A percentile compares a stretch with the other conserved stretches of the same genome.
phyloP scores from a whole-genome alignment of 2,329 filamentous ascomycete species.

The Fusarium illudens region DNA sequence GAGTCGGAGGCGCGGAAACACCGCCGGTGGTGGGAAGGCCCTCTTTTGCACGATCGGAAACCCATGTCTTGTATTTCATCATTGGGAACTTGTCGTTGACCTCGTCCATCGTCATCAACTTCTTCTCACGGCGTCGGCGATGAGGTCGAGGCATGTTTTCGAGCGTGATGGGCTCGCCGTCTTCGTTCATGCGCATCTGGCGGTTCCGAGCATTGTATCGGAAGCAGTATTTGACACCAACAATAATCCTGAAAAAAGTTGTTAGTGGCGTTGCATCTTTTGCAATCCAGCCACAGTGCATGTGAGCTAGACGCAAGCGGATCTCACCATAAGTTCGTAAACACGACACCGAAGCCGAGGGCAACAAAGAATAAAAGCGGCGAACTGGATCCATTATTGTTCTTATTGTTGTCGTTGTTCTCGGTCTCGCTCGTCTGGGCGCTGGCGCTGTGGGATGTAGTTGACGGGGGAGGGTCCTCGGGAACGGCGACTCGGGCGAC shows the following conservation, averaged over 20 bases:
- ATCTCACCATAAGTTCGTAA: slow-evolving; percentile 95
- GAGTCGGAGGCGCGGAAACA: slow-evolving; percentile 77
- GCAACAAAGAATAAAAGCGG: slow-evolving; percentile 84
- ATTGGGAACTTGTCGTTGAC: slow-evolving; percentile 97
- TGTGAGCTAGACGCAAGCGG: slow-evolving; percentile 9
- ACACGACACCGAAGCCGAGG: slow-evolving; percentile 95
- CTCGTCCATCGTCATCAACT: slow-evolving; percentile 98
- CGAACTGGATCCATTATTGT: slow-evolving; percentile 50
- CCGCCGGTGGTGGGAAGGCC: slow-evolving; percentile 86
- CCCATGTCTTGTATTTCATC: slow-evolving; percentile 96
- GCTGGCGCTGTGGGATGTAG: slow-evolving; percentile 29
- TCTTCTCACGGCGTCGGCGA: slow-evolving; percentile 92
- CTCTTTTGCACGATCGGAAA: slow-evolving; percentile 80
- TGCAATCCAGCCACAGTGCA: background rate
- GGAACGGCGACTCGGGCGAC: slow-evolving; percentile 36
- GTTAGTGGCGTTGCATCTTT: slow-evolving; percentile 21
- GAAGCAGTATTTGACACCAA: slow-evolving; percentile 99
- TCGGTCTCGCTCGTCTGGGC: slow-evolving; percentile 23
- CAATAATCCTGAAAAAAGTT: slow-evolving; percentile 82
- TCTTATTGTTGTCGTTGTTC: slow-evolving; percentile 26
- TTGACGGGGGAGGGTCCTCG: slow-evolving; percentile 32
- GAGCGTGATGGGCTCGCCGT: slow-evolving; percentile 88
- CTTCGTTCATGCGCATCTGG: slow-evolving; percentile 77
- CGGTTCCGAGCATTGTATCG: slow-evolving; percentile 96
- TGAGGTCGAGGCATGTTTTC: slow-evolving; percentile 85